phyloP scores from a whole-genome alignment of 345 rosid genomes.

The Citrus maxima region DNA sequence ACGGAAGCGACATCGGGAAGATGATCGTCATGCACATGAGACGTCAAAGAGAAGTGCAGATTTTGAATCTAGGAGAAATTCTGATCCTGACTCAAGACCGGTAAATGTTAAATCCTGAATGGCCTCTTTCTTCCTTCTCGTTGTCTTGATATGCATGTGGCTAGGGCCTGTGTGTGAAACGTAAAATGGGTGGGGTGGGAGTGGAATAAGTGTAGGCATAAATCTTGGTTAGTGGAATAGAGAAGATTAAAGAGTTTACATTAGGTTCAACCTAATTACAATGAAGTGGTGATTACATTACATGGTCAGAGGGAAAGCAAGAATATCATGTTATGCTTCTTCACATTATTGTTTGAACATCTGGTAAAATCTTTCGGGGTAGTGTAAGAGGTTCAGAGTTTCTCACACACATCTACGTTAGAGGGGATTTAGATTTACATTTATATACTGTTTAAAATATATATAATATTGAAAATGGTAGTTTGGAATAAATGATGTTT shows the following conservation, averaged over 20 bases:
- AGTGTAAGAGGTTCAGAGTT: background rate
- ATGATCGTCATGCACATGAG: constrained; percentile 67
- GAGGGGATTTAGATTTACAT: background rate
- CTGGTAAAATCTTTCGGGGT: background rate
- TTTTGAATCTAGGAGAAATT: constrained; percentile 57
- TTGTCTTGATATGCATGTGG: background rate
- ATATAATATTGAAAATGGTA: background rate
- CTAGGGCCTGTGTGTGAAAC: background rate
- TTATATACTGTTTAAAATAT: background rate
- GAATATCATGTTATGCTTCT: background rate
- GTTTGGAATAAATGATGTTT: background rate
- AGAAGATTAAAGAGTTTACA: background rate
- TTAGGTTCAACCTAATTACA: background rate
- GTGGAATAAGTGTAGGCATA: background rate
- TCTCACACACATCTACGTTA: background rate
- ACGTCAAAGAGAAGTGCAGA: constrained; percentile 65
- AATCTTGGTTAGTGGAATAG: background rate
- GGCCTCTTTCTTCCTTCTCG: background rate
- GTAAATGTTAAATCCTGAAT: constrained; percentile 28
- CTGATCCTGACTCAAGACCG: constrained; percentile 69
- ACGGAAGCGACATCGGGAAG: constrained; percentile 80
- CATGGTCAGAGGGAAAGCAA: background rate
- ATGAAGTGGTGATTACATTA: background rate
- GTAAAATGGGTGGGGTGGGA: background rate
- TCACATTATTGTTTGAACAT: background rate